A percentile compares a stretch with the other conserved stretches of the same genome.
phyloP scores from a whole-genome alignment of 257 asterid genomes.

The Hygrophila difformis region DNA sequence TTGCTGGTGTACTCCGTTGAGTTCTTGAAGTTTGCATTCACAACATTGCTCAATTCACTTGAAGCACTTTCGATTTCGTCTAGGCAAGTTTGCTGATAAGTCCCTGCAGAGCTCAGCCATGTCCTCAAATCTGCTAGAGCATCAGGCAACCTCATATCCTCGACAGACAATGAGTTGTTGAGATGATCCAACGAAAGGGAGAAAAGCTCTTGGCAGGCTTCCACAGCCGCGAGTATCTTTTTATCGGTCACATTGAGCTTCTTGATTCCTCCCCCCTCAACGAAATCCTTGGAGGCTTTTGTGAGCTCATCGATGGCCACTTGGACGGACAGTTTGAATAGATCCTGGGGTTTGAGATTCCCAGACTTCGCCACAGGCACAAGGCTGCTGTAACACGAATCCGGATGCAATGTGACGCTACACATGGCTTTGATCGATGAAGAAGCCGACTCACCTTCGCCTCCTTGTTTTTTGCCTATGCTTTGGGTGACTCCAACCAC shows the following conservation, averaged over 20 bases:
- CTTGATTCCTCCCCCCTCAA: conserved; percentile 12
- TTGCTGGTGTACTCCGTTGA: conserved; percentile 58
- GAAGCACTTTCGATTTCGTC: conserved; percentile 34
- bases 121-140: conserved; percentile 46
- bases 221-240: conserved; percentile 28
- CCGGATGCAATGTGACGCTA: conserved; percentile 35
- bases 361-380: conserved; percentile 27
- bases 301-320: conserved; percentile 48
- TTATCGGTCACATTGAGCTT: conserved; percentile 31
- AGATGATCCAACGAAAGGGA: conserved; percentile 54
- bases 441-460: conserved; percentile 3
- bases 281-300: conserved; percentile 26
- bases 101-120: conserved; percentile 77
- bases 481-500: conserved; percentile 40
- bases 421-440: conserved; percentile 36
- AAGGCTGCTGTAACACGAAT: conserved; percentile 45
- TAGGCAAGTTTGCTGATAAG: conserved; percentile 65
- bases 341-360: conserved; percentile 32
- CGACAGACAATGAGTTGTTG: conserved; percentile 33
- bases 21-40: conserved; percentile 28
- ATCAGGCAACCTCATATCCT: conserved; percentile 16
- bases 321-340: conserved; percentile 35
- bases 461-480: conserved; percentile 15
- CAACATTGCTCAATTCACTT: conserved; percentile 1
- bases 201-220: conserved; percentile 42